phyloP scores from a whole-genome alignment of 345 rosid genomes.

The Melastoma malabathricum region DNA sequence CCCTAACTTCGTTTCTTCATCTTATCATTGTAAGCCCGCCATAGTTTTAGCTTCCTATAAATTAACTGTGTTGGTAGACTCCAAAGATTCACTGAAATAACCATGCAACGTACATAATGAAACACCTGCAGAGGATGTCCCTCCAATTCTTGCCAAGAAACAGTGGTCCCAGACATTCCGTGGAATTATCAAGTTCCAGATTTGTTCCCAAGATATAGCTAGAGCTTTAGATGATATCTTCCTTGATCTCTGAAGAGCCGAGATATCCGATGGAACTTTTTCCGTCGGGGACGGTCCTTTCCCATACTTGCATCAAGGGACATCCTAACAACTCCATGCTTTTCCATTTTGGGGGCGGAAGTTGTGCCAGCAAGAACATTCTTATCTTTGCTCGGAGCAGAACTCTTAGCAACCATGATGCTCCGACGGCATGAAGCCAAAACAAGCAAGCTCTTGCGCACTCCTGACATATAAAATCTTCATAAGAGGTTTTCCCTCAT shows the following conservation, averaged over 20 bases:
- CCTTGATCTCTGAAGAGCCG: conserved; percentile 10
- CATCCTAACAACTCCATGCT: conserved; percentile 22
- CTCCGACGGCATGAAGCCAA: conserved; percentile 48
- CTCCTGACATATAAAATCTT: conserved; percentile 71
- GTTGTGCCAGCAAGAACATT: conserved; percentile 25
- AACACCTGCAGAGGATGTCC: conserved; percentile 61
- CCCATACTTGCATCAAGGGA: conserved; percentile 9
- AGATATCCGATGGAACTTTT: conserved; percentile 36
- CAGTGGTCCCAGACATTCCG: conserved; percentile 38
- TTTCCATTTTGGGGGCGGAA: conserved; percentile 22
- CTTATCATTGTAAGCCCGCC: no score
- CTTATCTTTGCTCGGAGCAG: conserved; percentile 34
- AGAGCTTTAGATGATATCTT: conserved; percentile 9
- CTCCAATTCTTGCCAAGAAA: conserved; percentile 90
- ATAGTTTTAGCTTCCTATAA: no score
- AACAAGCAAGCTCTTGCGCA: conserved; percentile 66
- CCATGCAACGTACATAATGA: no score
- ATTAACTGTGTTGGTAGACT: no score
- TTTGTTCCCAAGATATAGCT: conserved; percentile 34
- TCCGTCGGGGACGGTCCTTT: conserved; percentile 9
- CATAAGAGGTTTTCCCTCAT: conserved; percentile 84
- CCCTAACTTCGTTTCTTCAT: no score
- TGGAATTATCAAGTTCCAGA: conserved; percentile 9
- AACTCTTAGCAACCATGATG: conserved; percentile 35
- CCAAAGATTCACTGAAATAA: no score